Evolutionary conservation across 306 rosid species (phyloP).

Genomic region (Fragaria nilgerrensis): DNA sequence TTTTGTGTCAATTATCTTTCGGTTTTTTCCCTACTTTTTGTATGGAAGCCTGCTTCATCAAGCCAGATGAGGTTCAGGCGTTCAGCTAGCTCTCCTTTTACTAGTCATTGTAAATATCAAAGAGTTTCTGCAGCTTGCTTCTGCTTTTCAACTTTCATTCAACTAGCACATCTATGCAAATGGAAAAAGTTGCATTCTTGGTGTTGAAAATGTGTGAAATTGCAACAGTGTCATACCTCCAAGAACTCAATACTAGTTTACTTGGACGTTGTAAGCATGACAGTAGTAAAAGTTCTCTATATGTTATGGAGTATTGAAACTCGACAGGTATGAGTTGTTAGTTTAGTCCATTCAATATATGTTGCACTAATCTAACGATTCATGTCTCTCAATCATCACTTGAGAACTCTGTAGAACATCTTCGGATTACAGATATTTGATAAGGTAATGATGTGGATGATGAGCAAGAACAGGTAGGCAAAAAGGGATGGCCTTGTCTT

Average conservation of each 20-base stretch:
- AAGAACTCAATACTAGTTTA: not conserved
- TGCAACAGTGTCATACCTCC: not conserved
- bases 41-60: constrained; percentile 2
- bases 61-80: constrained; percentile 11
- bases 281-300: not conserved
- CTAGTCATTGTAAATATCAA: constrained; percentile 39
- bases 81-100: constrained; percentile 6
- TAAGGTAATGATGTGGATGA: not conserved
- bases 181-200: not conserved
- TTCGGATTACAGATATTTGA: not conserved
- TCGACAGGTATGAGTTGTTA: not conserved
- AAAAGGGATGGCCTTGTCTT: constrained; percentile 10
- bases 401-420: not conserved
- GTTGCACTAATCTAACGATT: not conserved
- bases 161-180: not conserved
- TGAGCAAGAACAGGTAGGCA: not conserved
- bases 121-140: constrained; percentile 17
- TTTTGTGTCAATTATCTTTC: not conserved
- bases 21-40: not conserved
- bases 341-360: not conserved
- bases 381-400: not conserved
- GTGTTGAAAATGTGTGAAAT: not conserved
- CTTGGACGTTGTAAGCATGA: not conserved
- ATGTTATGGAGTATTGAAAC: not conserved
- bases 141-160: constrained; percentile 5